Percentiles rank a stretch among this genome's conserved stretches.
Conservation (phyloP, 2,329 filamentous ascomycete species). For the Grosmannia clavigera region DNA sequence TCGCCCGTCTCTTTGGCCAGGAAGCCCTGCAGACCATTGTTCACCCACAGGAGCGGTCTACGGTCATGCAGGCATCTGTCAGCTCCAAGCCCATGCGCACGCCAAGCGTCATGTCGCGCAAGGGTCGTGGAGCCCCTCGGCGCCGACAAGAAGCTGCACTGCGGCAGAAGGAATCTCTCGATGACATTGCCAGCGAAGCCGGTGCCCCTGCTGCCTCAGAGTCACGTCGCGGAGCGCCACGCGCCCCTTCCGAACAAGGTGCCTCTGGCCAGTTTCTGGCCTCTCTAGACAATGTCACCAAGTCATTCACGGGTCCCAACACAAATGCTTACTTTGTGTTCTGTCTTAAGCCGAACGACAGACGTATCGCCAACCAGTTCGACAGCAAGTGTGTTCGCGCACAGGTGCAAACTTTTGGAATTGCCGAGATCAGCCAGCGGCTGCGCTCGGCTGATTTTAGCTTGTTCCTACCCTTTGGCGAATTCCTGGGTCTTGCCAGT, state of each 20-base stretch:
- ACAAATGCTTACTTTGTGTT: slow-evolving; percentile 95
- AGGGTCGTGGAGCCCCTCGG: slow-evolving; percentile 24
- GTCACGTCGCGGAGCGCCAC: slow-evolving; percentile 13
- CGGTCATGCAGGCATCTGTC: slow-evolving; percentile 91
- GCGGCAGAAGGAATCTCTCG: slow-evolving; percentile 27
- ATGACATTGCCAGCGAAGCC: slow-evolving; percentile 32
- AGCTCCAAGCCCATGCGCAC: slow-evolving; percentile 89
- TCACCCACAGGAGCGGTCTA: slow-evolving; percentile 81
- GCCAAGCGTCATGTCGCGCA: slow-evolving; percentile 82
- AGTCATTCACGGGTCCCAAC: slow-evolving; percentile 67
- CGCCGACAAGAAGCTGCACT: slow-evolving; percentile 21
- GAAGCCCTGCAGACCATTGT: slow-evolving; percentile 83
- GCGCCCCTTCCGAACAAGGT: slow-evolving; percentile 52
- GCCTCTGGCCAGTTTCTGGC: slow-evolving; percentile 87
- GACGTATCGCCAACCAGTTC: slow-evolving; percentile 95
- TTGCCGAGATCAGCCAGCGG: slow-evolving; percentile 91
- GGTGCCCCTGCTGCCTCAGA: slow-evolving; percentile 21
- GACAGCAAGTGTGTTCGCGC: slow-evolving; percentile 96
- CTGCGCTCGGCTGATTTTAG: slow-evolving; percentile 91
- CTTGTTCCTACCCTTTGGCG: slow-evolving; percentile 86
- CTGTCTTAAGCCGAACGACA: slow-evolving; percentile 93
- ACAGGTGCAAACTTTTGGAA: slow-evolving; percentile 89
- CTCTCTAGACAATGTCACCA: slow-evolving; percentile 80
- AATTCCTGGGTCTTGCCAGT: slow-evolving; percentile 84
- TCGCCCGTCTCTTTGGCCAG: slow-evolving; percentile 87